Base-by-base conservation (phyloP, 1,284 basidiomycete genomes). In the Tremellales sp. region DNA sequence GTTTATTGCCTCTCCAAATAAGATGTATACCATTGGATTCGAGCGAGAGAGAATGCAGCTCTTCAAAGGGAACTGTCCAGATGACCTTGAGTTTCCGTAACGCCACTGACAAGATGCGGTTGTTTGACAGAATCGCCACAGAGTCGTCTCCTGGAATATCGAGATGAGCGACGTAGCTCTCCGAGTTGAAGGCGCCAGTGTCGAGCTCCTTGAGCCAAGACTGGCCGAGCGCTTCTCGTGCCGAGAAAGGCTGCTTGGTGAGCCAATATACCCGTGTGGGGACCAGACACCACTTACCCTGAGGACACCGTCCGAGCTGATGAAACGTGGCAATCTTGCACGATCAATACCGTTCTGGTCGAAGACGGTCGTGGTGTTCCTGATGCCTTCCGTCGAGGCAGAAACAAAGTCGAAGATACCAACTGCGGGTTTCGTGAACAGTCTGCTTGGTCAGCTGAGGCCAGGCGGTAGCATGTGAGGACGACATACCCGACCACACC, bases 321-420 rank as follows among this genome's bases (percentile, higher is more conserved):
- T 82, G 61, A 87, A 87, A 46, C 96, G 83, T 24, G 96, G 94
- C 80, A 91, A 74, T 61, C 96, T 81, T 22, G 89, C 82, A 17
- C 93, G 85, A 64, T 97, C 94, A 49, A 93, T 82, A 45, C 87
- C 86, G 41, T 88, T 87, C 57, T 84, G 88, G 67, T 98, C 96
- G 60, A 98, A 98, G 1, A 97, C 94, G 3, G 91, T 97, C 0
- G 96, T 98, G 0, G 96, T 98, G 67, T 99, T 99, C 36, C 96
- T 83, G 56, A 97, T 91, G 80, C 92, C 93, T 80, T 97, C 94
- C n/a, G 88, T 86, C 23, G 97, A 84, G 64, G 94, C 97, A 25
- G 92, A 87, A 3, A 93, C 88, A 40, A 98, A 81, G 74, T 99
- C 96, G 67, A 98, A 94, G 1, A 97, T 85, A 3, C 96, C 96